These are phyloP conservation scores for Pseudohalonectria lignicola DNA, from an alignment of 2,329 filamentous ascomycete species.

Conservation along the genomic window DNA sequence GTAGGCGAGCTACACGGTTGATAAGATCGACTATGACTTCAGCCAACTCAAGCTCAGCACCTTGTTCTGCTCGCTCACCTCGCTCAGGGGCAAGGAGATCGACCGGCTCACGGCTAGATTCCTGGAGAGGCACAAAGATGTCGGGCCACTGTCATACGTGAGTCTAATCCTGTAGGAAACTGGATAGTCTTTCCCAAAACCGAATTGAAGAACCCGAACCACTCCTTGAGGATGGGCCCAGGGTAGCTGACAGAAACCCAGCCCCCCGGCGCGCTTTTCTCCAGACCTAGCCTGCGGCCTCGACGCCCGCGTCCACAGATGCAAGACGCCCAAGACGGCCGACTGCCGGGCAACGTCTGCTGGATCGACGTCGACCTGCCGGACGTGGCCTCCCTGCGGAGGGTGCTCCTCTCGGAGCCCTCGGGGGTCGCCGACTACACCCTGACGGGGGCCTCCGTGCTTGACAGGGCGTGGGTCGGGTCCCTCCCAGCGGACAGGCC, in stretches of 20 bases:
- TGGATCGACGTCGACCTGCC: constrained; percentile 24
- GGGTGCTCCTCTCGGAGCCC: constrained; percentile 8
- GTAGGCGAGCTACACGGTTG: constrained; percentile 3
- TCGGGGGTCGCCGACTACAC: constrained; percentile 12
- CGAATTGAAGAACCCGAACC: too few relatives aligned
- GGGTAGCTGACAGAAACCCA: too few relatives aligned
- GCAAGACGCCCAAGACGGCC: constrained; percentile 1
- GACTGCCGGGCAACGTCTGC: not conserved
- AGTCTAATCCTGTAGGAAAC: too few relatives aligned
- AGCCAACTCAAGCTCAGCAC: not conserved
- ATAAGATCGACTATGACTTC: constrained; percentile 5
- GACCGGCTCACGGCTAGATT: constrained; percentile 1
- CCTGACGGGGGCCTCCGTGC: constrained; percentile 14
- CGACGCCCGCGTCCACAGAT: constrained; percentile 3
- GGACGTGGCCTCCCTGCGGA: constrained; percentile 20
- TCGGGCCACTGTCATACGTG: constrained; percentile 3
- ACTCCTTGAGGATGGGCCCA: too few relatives aligned
- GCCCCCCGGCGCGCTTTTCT: too few relatives aligned
- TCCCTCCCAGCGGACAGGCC: constrained; percentile 17
- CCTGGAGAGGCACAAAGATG: constrained; percentile 3
- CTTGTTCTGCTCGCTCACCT: constrained; percentile 1
- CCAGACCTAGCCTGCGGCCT: constrained; percentile 4
- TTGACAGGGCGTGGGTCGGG: constrained; percentile 16
- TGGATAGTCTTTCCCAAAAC: too few relatives aligned
- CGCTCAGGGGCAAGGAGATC: not conserved